Conservation (phyloP, 768 basidiomycete species). For the Psilocybe sp. region DNA sequence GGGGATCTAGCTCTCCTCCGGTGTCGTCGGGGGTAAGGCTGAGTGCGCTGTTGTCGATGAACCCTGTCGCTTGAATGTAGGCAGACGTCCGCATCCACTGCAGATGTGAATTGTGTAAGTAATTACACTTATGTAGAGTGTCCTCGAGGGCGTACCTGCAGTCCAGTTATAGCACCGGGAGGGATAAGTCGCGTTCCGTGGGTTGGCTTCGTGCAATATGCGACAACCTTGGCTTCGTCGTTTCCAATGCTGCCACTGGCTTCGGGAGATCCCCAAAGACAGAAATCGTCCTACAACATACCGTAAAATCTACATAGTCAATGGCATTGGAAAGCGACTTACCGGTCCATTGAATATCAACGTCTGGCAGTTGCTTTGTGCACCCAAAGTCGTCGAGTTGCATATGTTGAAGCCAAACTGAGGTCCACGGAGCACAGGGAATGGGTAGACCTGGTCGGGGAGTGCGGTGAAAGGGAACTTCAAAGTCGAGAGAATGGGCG, state of each 20-base stretch:
- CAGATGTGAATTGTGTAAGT: neutral
- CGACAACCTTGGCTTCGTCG: slow-evolving; percentile 65
- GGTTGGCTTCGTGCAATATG: slow-evolving; percentile 68
- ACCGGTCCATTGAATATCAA: slow-evolving; percentile 52
- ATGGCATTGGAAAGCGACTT: slow-evolving; percentile 5
- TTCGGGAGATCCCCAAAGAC: slow-evolving; percentile 55
- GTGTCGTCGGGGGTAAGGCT: slow-evolving; percentile 52
- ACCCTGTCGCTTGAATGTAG: slow-evolving; percentile 62
- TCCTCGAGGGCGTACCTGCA: slow-evolving; percentile 39
- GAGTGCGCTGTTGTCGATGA: slow-evolving; percentile 58
- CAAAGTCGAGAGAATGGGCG: slow-evolving; percentile 16
- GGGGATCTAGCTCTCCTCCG: slow-evolving; percentile 79
- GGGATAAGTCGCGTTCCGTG: slow-evolving; percentile 72
- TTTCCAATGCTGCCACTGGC: slow-evolving; percentile 55
- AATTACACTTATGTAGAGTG: neutral
- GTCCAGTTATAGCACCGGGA: slow-evolving; percentile 53
- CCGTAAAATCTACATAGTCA: neutral
- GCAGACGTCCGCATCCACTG: slow-evolving; percentile 44
- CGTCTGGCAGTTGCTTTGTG: slow-evolving; percentile 61
- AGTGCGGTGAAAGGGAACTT: slow-evolving; percentile 12
- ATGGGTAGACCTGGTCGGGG: slow-evolving; percentile 17
- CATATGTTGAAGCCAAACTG: slow-evolving; percentile 69
- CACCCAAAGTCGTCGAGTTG: slow-evolving; percentile 64
- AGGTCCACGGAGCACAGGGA: slow-evolving; percentile 27
- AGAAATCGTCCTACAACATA: slow-evolving; percentile 47